Evolutionary conservation across 768 basidiomycete species (phyloP).

Genomic region (Clitopilus hobsonii): DNA sequence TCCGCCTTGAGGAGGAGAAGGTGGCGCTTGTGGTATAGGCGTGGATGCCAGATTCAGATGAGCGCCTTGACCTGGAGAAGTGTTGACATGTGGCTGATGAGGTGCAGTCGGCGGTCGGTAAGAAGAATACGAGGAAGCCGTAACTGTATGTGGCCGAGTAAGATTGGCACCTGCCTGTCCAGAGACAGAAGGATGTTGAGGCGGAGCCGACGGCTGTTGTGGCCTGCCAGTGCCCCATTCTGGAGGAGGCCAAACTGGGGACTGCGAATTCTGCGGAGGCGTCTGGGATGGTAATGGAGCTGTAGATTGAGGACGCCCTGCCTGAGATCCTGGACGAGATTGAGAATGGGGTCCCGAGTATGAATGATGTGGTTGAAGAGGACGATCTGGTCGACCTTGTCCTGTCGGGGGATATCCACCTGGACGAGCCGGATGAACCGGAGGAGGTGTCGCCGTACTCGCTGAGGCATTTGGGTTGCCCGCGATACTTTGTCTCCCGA

Average conservation of each 20-base stretch:
- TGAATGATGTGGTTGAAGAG: slow-evolving; percentile 6
- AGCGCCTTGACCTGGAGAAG: not conserved
- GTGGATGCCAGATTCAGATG: not conserved
- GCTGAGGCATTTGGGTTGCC: slow-evolving; percentile 7
- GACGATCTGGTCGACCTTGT: slow-evolving; percentile 4
- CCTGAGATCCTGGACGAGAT: slow-evolving; percentile 10
- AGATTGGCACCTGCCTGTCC: slow-evolving; percentile 25
- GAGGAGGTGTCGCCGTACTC: slow-evolving; percentile 22
- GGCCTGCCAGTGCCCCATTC: slow-evolving; percentile 29
- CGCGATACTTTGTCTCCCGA: slow-evolving; percentile 32
- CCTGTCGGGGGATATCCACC: slow-evolving; percentile 7
- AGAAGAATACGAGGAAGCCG: slow-evolving; percentile 14
- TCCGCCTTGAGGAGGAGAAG: not conserved
- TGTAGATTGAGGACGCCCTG: slow-evolving; percentile 2
- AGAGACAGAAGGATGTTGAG: slow-evolving; percentile 3
- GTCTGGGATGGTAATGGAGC: slow-evolving; percentile 3
- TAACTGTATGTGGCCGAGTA: slow-evolving; percentile 25
- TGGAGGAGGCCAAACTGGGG: slow-evolving; percentile 37
- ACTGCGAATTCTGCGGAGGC: slow-evolving; percentile 1
- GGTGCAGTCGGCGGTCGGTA: slow-evolving; percentile 21
- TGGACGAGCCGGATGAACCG: slow-evolving; percentile 29
- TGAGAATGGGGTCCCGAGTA: slow-evolving; percentile 5
- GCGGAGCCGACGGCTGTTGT: slow-evolving; percentile 11
- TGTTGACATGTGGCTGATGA: slow-evolving; percentile 1
- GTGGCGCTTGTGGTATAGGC: not conserved